Percentiles rank a stretch among this genome's conserved stretches.
These are phyloP conservation scores for Fusarium torulosum DNA, from an alignment of 2,329 filamentous ascomycete species.

Conservation along the genomic window DNA sequence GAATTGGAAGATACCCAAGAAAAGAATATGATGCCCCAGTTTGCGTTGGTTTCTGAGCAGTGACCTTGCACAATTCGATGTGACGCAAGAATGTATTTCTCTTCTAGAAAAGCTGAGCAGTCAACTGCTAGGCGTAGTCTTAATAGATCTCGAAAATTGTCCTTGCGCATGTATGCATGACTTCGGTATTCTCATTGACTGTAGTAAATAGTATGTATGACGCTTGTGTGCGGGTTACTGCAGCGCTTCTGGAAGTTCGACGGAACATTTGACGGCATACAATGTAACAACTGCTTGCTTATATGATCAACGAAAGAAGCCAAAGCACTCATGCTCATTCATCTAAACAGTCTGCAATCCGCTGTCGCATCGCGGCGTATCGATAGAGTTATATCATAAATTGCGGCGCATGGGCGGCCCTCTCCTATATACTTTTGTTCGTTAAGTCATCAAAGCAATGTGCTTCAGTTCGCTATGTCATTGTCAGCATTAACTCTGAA, in stretches of 20 bases:
- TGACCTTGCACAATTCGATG: background rate
- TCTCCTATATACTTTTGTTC: background rate
- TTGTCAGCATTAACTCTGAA: slow-evolving; percentile 14
- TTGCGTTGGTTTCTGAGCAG: background rate
- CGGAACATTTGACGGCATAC: background rate
- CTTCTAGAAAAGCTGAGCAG: background rate
- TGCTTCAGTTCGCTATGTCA: slow-evolving; percentile 63
- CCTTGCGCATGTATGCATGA: background rate
- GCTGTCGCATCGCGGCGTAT: background rate
- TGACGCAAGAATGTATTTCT: background rate
- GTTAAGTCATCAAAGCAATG: slow-evolving; percentile 63
- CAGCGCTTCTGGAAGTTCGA: background rate
- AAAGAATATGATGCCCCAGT: slow-evolving; percentile 13
- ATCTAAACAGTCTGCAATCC: background rate
- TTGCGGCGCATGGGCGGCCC: background rate
- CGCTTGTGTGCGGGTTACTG: no score
- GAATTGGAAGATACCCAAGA: slow-evolving; percentile 24
- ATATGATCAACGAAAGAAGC: background rate
- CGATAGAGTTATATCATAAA: slow-evolving; percentile 8
- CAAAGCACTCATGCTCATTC: background rate
- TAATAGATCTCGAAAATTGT: background rate
- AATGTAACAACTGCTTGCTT: background rate
- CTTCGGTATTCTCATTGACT: no score
- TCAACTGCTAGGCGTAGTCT: background rate
- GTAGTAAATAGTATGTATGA: no score